A percentile compares a stretch with the other conserved stretches of the same genome.
Conservation (phyloP, 2,329 filamentous ascomycete genomes). For the Verticillium longisporum region DNA sequence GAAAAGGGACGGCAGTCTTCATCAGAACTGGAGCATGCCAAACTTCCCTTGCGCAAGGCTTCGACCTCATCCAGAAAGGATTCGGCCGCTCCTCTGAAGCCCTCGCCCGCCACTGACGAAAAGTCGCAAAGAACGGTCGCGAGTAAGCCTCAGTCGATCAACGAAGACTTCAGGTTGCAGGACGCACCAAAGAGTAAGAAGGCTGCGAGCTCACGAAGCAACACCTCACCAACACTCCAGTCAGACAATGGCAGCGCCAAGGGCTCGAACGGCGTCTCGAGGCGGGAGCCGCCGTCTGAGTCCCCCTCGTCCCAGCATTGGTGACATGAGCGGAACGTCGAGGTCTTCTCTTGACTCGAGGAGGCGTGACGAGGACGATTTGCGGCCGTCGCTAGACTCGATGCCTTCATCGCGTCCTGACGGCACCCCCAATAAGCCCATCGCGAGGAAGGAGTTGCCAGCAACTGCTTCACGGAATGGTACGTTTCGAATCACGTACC, state of each 20-base stretch:
- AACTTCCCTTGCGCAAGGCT: slow-evolving; percentile 38
- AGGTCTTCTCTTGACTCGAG: slow-evolving; percentile 55
- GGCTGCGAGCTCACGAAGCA: slow-evolving; percentile 29
- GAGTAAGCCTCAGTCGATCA: slow-evolving; percentile 24
- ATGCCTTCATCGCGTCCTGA: slow-evolving; percentile 31
- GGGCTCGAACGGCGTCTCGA: slow-evolving; percentile 25
- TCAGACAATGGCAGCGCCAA: slow-evolving; percentile 28
- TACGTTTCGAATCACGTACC: slow-evolving; percentile 22
- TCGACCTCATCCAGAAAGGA: slow-evolving; percentile 35
- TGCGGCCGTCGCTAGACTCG: slow-evolving; percentile 35
- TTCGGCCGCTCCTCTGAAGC: slow-evolving; percentile 10
- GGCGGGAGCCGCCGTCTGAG: slow-evolving; percentile 29
- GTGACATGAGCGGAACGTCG: slow-evolving; percentile 32
- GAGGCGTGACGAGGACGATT: slow-evolving; percentile 46
- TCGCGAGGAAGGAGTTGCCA: slow-evolving; percentile 60
- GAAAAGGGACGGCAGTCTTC: slow-evolving; percentile 67
- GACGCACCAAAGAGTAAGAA: slow-evolving; percentile 67
- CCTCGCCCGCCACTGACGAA: slow-evolving; percentile 29
- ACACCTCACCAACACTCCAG: slow-evolving; percentile 21
- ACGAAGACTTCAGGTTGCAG: slow-evolving; percentile 69
- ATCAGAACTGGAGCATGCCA: slow-evolving; percentile 52
- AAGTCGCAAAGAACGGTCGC: slow-evolving; percentile 23
- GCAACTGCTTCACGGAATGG: slow-evolving; percentile 31
- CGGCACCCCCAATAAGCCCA: slow-evolving; percentile 35
- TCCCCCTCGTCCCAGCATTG: slow-evolving; percentile 24